Evolutionary conservation across 257 asterid genomes (phyloP), one percentile per base, ranked within the genome.

Genomic region (Petunia axillaris): DNA sequence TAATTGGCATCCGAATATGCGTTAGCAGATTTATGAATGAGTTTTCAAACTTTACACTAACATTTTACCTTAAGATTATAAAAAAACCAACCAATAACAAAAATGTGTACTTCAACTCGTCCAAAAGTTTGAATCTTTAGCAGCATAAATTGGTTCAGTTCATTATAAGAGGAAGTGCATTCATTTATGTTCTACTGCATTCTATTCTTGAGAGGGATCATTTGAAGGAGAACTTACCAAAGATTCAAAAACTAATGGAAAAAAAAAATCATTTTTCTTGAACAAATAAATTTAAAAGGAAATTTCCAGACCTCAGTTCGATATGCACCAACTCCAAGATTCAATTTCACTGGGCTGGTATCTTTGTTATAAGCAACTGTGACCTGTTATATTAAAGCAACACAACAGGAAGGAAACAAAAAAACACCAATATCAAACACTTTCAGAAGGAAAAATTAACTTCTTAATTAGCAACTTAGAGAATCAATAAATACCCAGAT

Each of bases 321-420:
- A 85, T 91, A 91, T 81, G 95, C 97, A 46, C 97, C 97, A 77
- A 91, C 95, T 15, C 97, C 98, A 84, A 93, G 77, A 85, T 93
- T 93, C 89, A 93, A 79, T 87, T 91, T 93, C 13, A 80, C 78
- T 39, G 96, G 94, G 90, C 87, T 88, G 76, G 85, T 90, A 87
- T 93, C 98, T 74, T 91, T 93, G 81, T 89, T 90, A 79, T 85
- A 93, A 58, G 97, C 94, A 76, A 93, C 98, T 67, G 97, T 93
- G 8, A 93, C 98, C 98, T 93, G 88, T 85, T 81, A 75, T 63
- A 64, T 43, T 54, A 50, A 84, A 84, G 80, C 65, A 60, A 79
- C 60, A 63, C 50, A 50, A 40, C 46, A 25, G 43, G 3, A 59
- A 25, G 25, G 25, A 25, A 25, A 25, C 79, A 83, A 67, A 64